Evolutionary conservation across 345 rosid species (phyloP), one percentile per base, ranked within the genome.

Genomic region (Arabis alpina): DNA sequence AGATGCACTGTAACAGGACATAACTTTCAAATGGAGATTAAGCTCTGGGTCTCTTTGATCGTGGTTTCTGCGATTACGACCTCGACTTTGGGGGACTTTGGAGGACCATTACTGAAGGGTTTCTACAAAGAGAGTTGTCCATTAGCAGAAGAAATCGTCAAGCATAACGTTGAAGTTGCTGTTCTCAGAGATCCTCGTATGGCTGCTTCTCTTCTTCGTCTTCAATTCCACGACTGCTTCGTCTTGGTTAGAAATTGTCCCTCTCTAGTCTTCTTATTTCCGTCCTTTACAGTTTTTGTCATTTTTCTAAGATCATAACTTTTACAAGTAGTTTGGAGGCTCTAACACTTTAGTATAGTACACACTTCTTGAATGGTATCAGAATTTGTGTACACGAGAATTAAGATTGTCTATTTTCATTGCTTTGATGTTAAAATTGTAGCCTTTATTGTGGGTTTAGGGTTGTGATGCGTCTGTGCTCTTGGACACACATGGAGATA

Each of bases 171-270:
- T 0, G 85, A 82, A 68, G 74, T 71, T 50, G 96, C 91, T 0
- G 80, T 90, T 40, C 75, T 79, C 15, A 83, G 71, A 78, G 83
- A 87, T 73, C 98, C 98, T 59, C 82, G 93, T 6, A 82, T 87
- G 84, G 96, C 96, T 0, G 96, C 93, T 25, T 85, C 90, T n/a
- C 83, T 92, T 39, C 89, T 90, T 43, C 87, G 96, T 32, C 70
- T 92, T 48, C 96, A 92, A 41, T 92, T 88, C 56, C 97, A 92
- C 25, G 98, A 92, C 66, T 92, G 98, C 69, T 87, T 92, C 49
- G 88, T 90, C 64, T 68, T 84, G 91, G 93, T 90, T 25, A 75
- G 64, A 10, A 40, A 55, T 25, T 40, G 12, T 54, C 55, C 66
- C 30, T 44, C 5, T 54, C 36, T n/a, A 40, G 52, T 64, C 32